Percentiles rank a stretch among this genome's conserved stretches.
These are phyloP conservation scores for Tolypocladium guangdongense DNA, from an alignment of 2,329 filamentous ascomycete genomes.

Conservation along the genomic window DNA sequence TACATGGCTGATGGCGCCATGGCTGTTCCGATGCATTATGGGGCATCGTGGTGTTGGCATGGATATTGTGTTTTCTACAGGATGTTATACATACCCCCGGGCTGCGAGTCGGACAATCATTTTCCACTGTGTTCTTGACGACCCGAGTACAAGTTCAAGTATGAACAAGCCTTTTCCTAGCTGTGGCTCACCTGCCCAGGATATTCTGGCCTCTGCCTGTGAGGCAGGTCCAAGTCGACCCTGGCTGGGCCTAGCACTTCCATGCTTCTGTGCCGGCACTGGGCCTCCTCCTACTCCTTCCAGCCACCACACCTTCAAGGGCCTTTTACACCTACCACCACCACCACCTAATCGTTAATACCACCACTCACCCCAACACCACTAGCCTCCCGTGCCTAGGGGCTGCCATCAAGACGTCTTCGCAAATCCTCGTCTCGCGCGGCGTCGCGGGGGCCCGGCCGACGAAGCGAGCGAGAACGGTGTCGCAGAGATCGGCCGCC, in stretches of 20 bases:
- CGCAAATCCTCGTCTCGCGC: slow-evolving; percentile 15
- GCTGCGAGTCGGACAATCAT: too few species aligned
- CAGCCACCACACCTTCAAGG: background rate
- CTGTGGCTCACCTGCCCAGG: background rate
- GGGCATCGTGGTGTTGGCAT: too few species aligned
- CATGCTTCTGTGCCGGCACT: background rate
- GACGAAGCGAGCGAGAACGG: slow-evolving; percentile 2
- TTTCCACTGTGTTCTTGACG: background rate
- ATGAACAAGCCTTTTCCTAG: background rate
- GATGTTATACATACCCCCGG: background rate
- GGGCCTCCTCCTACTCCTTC: background rate
- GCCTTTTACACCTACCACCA: background rate
- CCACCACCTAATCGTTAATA: background rate
- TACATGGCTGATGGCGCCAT: background rate
- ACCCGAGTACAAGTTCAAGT: background rate
- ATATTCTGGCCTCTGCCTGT: background rate
- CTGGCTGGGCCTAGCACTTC: too few species aligned
- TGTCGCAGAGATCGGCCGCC: slow-evolving; percentile 3
- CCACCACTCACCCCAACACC: background rate
- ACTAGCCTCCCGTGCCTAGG: background rate
- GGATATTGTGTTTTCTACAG: background rate
- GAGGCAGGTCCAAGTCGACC: background rate
- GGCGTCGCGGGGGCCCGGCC: slow-evolving; percentile 12
- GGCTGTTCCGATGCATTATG: too few species aligned
- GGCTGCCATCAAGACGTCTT: slow-evolving; percentile 14